phyloP scores from a whole-genome alignment of 1,139 yeast genomes.

The Wickerhamomyces sp. region DNA sequence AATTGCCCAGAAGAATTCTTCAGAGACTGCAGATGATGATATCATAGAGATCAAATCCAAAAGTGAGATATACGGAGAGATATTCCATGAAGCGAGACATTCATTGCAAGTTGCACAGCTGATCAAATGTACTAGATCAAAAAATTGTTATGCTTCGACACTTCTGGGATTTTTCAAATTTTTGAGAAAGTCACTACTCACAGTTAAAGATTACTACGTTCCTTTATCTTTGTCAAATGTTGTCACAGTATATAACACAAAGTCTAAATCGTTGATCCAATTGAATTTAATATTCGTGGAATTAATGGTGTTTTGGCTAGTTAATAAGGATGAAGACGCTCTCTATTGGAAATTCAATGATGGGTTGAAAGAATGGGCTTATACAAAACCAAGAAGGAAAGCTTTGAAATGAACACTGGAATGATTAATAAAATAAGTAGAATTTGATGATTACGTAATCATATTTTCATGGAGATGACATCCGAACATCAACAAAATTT shows the following conservation, averaged over 20 bases:
- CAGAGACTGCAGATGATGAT: conserved; percentile 13
- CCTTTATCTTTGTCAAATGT: neutral
- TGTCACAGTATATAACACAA: neutral
- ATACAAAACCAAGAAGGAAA: no score
- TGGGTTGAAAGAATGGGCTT: neutral
- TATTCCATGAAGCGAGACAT: conserved; percentile 34
- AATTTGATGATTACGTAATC: no score
- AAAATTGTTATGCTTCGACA: conserved; percentile 5
- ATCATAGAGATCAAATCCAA: conserved; percentile 11
- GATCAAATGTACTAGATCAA: conserved; percentile 10
- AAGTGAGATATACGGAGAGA: conserved; percentile 12
- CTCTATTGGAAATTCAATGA: conserved; percentile 1
- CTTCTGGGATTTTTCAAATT: conserved; percentile 3
- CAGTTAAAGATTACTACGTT: neutral
- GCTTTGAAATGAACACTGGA: no score
- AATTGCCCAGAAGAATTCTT: conserved; percentile 21
- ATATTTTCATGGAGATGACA: conserved; percentile 3
- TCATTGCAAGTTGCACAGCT: conserved; percentile 20
- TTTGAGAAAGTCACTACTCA: neutral
- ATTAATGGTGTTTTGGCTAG: neutral
- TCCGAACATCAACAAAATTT: conserved; percentile 2
- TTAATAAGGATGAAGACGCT: neutral
- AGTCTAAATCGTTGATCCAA: neutral
- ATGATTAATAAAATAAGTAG: no score
- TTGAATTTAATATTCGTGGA: neutral